Conservation (phyloP, 2,329 filamentous ascomycete species). For the Fusarium brachygibbosum region DNA sequence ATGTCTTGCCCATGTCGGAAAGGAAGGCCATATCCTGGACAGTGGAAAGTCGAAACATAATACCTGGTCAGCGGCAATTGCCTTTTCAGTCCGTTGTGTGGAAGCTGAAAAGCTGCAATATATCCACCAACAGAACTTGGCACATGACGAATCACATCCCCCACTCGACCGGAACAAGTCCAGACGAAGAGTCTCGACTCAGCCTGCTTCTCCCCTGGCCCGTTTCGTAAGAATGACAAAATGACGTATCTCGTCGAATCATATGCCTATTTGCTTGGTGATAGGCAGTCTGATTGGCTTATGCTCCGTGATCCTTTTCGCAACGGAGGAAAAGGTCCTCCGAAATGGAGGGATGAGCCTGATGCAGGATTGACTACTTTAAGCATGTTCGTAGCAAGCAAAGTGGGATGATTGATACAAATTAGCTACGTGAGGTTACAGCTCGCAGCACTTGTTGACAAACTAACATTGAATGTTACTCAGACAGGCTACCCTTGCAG, state of each 20-base stretch:
- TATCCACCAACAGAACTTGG: constrained; percentile 2
- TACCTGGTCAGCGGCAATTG: no score
- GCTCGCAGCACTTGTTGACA: neutral
- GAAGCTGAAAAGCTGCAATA: no score
- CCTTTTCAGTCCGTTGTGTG: no score
- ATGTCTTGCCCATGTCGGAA: no score
- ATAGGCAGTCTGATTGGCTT: neutral
- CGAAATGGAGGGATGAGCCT: neutral
- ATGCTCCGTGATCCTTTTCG: neutral
- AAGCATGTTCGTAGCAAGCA: neutral
- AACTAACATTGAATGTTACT: neutral
- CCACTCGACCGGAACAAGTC: neutral
- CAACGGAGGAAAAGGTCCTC: neutral
- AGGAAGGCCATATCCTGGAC: no score
- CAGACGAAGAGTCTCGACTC: neutral
- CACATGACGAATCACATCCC: neutral
- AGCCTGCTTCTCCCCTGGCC: neutral
- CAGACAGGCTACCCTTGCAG: neutral
- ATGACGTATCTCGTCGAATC: constrained; percentile 5
- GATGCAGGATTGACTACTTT: neutral
- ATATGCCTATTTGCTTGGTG: neutral
- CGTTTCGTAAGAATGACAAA: neutral
- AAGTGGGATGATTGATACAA: neutral
- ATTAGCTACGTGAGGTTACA: neutral
- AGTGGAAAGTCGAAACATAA: no score